These are phyloP conservation scores for Wallacemonas collosoma DNA, from an alignment of 208 protist genomes.

Conservation along the genomic window DNA sequence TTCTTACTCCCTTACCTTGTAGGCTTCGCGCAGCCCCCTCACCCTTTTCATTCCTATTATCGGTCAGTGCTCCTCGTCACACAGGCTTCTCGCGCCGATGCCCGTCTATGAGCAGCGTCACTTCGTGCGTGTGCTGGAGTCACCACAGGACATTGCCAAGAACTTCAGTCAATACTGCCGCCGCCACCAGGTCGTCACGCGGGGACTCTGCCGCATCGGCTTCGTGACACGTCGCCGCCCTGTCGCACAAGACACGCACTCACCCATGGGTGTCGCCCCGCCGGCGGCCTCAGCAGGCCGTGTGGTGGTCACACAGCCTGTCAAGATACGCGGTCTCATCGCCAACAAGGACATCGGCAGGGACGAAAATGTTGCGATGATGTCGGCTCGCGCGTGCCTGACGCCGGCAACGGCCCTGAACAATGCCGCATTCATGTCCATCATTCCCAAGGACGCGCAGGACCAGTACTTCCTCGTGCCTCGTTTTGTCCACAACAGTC, in stretches of 20 bases:
- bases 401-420: constrained; percentile 51
- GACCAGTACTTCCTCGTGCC: constrained; percentile 33
- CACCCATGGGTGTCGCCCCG: constrained; percentile 1
- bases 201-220: constrained; percentile 65
- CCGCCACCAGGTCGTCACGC: constrained; percentile 56
- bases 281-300: not conserved
- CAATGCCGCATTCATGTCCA: constrained; percentile 39
- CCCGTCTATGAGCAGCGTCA: constrained; percentile 65
- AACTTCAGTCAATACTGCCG: constrained; percentile 70
- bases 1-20: too few relatives aligned
- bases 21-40: too few relatives aligned
- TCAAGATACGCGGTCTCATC: constrained; percentile 65
- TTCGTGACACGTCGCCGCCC: constrained; percentile 27
- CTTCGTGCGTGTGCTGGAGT: constrained; percentile 59
- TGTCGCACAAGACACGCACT: constrained; percentile 11
- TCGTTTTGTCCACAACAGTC: constrained; percentile 59
- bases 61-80: too few relatives aligned
- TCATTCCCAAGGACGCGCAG: constrained; percentile 42
- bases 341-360: constrained; percentile 73
- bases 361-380: constrained; percentile 78
- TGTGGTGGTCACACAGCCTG: constrained; percentile 3
- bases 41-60: too few relatives aligned
- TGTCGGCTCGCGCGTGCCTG: constrained; percentile 65
- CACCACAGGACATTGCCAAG: constrained; percentile 43
- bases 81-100: constrained; percentile 22